Base-by-base conservation (phyloP, 2,329 filamentous ascomycete genomes). In the Elsinoe necatrix region DNA sequence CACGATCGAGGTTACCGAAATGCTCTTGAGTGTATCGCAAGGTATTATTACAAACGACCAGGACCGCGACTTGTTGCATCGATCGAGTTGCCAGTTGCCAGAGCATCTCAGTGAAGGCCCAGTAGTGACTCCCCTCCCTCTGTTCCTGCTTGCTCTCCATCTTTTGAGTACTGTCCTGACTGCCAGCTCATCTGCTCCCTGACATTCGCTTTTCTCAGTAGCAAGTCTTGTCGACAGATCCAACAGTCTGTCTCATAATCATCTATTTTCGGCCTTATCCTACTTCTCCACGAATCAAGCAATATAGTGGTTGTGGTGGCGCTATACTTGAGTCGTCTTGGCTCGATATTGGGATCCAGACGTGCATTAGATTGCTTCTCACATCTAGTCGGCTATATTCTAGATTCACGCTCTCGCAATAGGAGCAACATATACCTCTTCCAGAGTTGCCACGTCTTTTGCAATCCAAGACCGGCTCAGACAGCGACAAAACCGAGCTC, bases 271-370 rank as follows among this genome's bases (percentile, higher is more conserved):
- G 7, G 39, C 20, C 39, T 7, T 20, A 3, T 16, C n/a, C 20
- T 42, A 6, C 7, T 18, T 18, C 39, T 20, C n/a, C 16, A 3
- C 3, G 16, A 8, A 11, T 39, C 20, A 20, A 21, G 5, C 39
- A 42, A 42, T 42, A 42, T 5, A 42, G 39, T 7, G 3, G 39
- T 43, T 43, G 21, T 14, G n/a, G 41, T 43, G 41, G 54, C 43
- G 54, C 54, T 45, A 45, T 56, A 34, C 37, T 45, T 34, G 27
- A 29, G 20, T 21, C 14, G 27, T 18, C 37, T 56, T 45, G 39
- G 16, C 42, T n/a, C n/a, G 16, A 29, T 25, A 25, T 25, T 48
- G 20, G 14, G 14, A 23, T 48, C 43, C 20, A 31, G 43, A 48
- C 39, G 21, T 23, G n/a, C 21, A 21, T 2, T 4, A 43, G 4